Base-by-base conservation (phyloP, 805 yeast genomes). In the Jamesozyma spencerorum region DNA sequence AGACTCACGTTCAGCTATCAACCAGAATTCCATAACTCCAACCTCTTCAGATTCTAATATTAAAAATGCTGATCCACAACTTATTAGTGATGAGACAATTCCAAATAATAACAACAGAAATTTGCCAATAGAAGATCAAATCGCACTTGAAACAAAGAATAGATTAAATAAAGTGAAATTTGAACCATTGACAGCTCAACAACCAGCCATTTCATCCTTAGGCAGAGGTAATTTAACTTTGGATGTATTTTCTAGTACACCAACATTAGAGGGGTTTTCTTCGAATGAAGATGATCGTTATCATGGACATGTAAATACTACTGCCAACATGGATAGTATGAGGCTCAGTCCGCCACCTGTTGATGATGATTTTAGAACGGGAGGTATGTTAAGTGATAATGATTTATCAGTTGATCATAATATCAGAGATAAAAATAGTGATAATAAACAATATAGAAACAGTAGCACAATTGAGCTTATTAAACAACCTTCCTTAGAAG, bases 151-250 rank as follows among this genome's bases (percentile, higher is more conserved):
- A n/a, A n/a, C 42, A 10, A 31, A 26, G 32, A 27, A 33, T 18
- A 36, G 40, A 10, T 40, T 50, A 4, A 50, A 49, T 26, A 56
- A 50, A 32, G 61, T 57, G 4, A 53, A 55, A 37, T 57, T 58
- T 31, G 49, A 55, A 41, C 51, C 50, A 63, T 68, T 29, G 24
- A 38, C 27, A 22, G n/a, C 4, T 14, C 27, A 13, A 49, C 71
- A 45, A 64, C 71, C 75, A 3, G 74, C 77, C 0, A 53, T 76
- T 12, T 64, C 71, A 22, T 68, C 81, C 0, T 51, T 77, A 50
- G 83, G 83, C 3, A 63, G 63, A 35, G 83, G 83, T 2, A 71
- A 73, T 41, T 59, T 77, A 31, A 63, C 68, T 0, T 55, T 73
- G 20, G 69, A 64, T 36, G 67, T 52, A 6, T 48, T 62, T 26